These are phyloP conservation scores for Ophiostoma ulmi DNA, from an alignment of 2,329 filamentous ascomycete species.

Conservation along the genomic window DNA sequence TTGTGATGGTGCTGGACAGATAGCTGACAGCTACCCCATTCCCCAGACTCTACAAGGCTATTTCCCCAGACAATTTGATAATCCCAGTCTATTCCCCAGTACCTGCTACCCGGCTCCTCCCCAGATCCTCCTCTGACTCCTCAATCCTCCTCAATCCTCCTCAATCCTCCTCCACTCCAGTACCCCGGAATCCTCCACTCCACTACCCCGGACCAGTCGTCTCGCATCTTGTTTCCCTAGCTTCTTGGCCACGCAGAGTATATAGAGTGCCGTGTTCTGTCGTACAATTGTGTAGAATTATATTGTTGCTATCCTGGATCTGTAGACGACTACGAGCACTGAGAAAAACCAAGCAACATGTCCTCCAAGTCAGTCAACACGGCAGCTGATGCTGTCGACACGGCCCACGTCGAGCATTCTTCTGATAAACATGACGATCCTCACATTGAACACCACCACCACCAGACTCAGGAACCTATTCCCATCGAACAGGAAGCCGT, in stretches of 20 bases:
- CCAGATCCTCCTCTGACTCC: background rate
- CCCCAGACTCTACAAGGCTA: background rate
- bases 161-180: background rate
- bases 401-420: conserved; percentile 7
- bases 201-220: background rate
- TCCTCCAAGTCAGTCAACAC: conserved; percentile 9
- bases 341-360: background rate
- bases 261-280: background rate
- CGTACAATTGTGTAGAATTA: background rate
- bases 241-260: conserved; percentile 1
- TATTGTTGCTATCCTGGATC: background rate
- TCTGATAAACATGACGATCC: background rate
- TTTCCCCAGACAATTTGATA: background rate
- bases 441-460: background rate
- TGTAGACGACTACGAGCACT: background rate
- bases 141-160: background rate
- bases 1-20: background rate
- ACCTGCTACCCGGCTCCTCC: background rate
- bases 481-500: conserved; percentile 32
- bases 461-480: conserved; percentile 23
- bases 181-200: background rate
- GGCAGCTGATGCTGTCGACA: background rate
- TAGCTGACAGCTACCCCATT: conserved; percentile 2
- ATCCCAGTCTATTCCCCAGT: background rate
- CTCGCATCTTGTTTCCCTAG: background rate